Conservation (phyloP, 331 rosid genomes). For the Phaseolus coccineus region DNA sequence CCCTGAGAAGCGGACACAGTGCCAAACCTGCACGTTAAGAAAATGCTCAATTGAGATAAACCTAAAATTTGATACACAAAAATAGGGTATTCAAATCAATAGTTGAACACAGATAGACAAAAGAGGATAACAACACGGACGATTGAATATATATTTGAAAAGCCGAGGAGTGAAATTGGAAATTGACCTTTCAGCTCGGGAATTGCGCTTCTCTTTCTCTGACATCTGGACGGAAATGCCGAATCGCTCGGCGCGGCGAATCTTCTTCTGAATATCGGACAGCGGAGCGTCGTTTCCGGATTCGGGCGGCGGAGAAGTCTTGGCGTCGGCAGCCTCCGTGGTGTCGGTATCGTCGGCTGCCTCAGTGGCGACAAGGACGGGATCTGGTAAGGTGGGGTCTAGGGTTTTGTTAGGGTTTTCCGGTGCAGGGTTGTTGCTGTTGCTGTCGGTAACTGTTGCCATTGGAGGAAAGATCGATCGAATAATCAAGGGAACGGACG, state of each 20-base stretch:
- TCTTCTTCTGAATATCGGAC: conserved; percentile 75
- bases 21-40: conserved; percentile 67
- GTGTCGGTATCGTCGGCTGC: conserved; percentile 39
- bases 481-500: background rate
- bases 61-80: background rate
- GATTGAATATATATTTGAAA: background rate
- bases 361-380: conserved; percentile 25
- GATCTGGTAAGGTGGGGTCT: conserved; percentile 46
- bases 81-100: background rate
- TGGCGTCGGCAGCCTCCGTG: background rate
- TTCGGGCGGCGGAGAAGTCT: conserved; percentile 23
- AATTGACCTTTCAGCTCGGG: conserved; percentile 83
- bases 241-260: conserved; percentile 91
- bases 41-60: background rate
- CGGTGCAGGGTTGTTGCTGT: conserved; percentile 23
- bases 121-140: background rate
- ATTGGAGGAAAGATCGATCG: conserved; percentile 42
- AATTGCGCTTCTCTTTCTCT: conserved; percentile 86
- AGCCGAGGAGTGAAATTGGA: too few relatives aligned
- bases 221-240: conserved; percentile 85
- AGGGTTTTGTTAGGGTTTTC: conserved; percentile 72
- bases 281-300: conserved; percentile 49
- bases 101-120: background rate
- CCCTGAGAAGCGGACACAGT: conserved; percentile 56
- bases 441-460: conserved; percentile 51